A percentile compares a stretch with the other conserved stretches of the same genome.
These are phyloP conservation scores for Arachnopeziza araneosa DNA, from an alignment of 2,329 filamentous ascomycete genomes.

Conservation along the genomic window DNA sequence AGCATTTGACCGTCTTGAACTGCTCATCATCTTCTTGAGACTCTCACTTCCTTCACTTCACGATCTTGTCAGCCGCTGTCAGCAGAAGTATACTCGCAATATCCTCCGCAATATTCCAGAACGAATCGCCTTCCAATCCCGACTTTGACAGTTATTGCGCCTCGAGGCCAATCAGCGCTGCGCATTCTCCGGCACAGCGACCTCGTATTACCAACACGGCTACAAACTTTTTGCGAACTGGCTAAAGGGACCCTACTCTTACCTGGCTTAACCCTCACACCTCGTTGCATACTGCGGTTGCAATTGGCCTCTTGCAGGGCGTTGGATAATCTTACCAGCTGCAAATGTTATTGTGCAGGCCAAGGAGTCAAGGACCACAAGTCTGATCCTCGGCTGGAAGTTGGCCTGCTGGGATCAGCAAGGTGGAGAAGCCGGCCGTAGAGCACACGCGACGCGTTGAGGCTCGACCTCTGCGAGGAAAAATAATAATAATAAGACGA, in stretches of 20 bases:
- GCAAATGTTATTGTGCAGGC: background rate
- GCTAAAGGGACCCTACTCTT: constrained; percentile 4
- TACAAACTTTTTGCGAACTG: constrained; percentile 12
- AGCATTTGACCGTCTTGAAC: background rate
- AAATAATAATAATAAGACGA: constrained; percentile 2
- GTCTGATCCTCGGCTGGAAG: background rate
- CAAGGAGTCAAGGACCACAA: background rate
- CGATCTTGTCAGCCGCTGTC: background rate
- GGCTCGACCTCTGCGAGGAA: constrained; percentile 5
- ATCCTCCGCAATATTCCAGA: background rate
- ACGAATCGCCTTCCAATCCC: constrained; percentile 1
- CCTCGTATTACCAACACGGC: constrained; percentile 12
- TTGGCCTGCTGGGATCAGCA: background rate
- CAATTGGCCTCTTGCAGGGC: constrained; percentile 7
- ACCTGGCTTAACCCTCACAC: background rate
- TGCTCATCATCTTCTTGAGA: background rate
- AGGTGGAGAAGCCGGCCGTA: constrained; percentile 1
- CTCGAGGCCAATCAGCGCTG: constrained; percentile 10
- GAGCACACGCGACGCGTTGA: constrained; percentile 15
- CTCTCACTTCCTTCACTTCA: background rate
- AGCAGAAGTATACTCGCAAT: background rate
- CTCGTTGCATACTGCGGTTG: background rate
- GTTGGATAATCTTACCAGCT: constrained; percentile 13
- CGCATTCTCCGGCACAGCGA: background rate
- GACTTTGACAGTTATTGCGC: background rate